Base-by-base conservation (phyloP, 2,329 filamentous ascomycete genomes). In the Aspergillus viridinutans region DNA sequence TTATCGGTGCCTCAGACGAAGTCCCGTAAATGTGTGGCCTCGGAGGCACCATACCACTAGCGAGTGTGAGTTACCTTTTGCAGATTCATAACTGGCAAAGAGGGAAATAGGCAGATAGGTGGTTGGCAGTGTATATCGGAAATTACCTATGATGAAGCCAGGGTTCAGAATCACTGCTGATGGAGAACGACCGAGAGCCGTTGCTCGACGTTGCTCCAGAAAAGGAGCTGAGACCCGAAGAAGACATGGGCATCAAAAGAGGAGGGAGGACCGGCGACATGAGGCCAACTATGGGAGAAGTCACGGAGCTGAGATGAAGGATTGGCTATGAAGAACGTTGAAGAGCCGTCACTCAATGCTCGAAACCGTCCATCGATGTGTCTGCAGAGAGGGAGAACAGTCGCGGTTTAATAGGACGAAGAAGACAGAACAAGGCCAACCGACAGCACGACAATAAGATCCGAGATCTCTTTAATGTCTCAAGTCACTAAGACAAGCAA, bases 61-160 rank as follows among this genome's bases (percentile, higher is more conserved):
- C 43, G 35, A 52, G 38, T 52, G 63, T 73, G 66, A 73, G 71
- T 57, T 56, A 63, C 52, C 14, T 17, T 42, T 56, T 48, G 43
- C 57, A 49, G 17, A 25, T 49, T 29, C 9, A 48, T 23, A 23
- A 35, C 47, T 12, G 23, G 42, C 12, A 52, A 53, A 58, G 29
- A 21, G 20, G 49, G 42, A 40, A 38, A 45, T 48, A 25, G 29
- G 23, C 5, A 38, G 14, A 52, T 42, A 17, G 5, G 49, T 38
- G 21, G 40, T 57, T 55, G 40, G 48, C 54, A 47, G 54, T 61
- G 53, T 59, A 50, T 58, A 50, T 59, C 61, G 56, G 52, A 65
- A 69, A 71, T 72, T 54, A 74, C 72, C 72, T 74, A 56, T 68
- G 64, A 59, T 67, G 69, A 66, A 68, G 68, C 61, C 69, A 67